Evolutionary conservation across 768 basidiomycete genomes (phyloP).

Genomic region (Boletus rex-veris): DNA sequence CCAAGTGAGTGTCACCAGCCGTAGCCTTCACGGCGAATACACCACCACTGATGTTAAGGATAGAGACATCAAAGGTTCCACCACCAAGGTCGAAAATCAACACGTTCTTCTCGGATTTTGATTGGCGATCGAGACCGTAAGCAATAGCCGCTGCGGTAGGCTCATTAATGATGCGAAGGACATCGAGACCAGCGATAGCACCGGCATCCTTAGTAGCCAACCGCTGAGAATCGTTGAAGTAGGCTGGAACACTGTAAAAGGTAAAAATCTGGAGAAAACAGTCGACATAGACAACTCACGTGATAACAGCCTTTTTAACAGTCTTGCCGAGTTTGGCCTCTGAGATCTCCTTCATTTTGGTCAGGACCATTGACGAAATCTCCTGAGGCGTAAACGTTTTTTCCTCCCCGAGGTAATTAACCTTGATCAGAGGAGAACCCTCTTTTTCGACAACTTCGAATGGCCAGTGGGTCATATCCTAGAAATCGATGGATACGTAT

Average conservation of each 20-base stretch:
- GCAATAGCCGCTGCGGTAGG: slow-evolving; percentile 99
- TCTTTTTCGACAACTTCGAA: slow-evolving; percentile 96
- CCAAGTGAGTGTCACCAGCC: slow-evolving; percentile 98
- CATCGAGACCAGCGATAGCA: slow-evolving; percentile 95
- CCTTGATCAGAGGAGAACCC: slow-evolving; percentile 95
- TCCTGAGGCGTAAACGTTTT: slow-evolving; percentile 98
- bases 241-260: slow-evolving; percentile 78
- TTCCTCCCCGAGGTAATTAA: slow-evolving; percentile 90
- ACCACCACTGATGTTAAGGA: slow-evolving; percentile 96
- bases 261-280: slow-evolving; percentile 1
- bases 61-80: slow-evolving; percentile 99
- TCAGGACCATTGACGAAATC: slow-evolving; percentile 99
- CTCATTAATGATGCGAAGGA: slow-evolving; percentile 99
- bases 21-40: slow-evolving; percentile 99
- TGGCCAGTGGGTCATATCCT: slow-evolving; percentile 98
- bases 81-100: slow-evolving; percentile 99
- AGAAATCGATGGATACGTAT: slow-evolving; percentile 11
- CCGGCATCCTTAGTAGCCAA: slow-evolving; percentile 99
- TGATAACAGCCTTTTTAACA: slow-evolving; percentile 98
- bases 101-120: slow-evolving; percentile 94
- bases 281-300: slow-evolving; percentile 51
- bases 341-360: slow-evolving; percentile 99
- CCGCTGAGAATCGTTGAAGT: slow-evolving; percentile 99
- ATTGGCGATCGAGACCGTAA: slow-evolving; percentile 95
- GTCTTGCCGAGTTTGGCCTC: slow-evolving; percentile 99